Evolutionary conservation across 768 basidiomycete species (phyloP), one percentile per base, ranked within the genome.

Genomic region (Wakefieldia striispora): DNA sequence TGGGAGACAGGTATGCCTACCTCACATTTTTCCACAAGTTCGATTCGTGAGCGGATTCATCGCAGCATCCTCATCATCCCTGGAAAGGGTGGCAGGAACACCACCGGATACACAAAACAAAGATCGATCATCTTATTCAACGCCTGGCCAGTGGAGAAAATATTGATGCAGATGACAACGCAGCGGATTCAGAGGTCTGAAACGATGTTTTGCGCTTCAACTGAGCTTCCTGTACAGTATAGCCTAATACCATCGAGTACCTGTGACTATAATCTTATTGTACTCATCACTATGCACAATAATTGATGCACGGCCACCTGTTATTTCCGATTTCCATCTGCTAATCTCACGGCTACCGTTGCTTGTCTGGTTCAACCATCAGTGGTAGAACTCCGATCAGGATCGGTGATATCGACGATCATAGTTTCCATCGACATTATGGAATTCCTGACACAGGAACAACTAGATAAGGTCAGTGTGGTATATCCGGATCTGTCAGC

Each of bases 81-180:
- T 93, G 91, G 91, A 93, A 93, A 65, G 91, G 91, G 13, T 93
- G 91, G 91, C 91, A 93, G 66, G 91, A 93, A 60, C 91, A 92
- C 63, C 85, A 91, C 64, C 80, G 91, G 37, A 90, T 91, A 59
- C 91, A 92, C 65, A 92, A 91, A 62, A 76, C 81, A 12, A 90
- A 88, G 62, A 91, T 92, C 53, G 91, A 91, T 59, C 83, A 91
- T 68, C 77, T 88, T 35, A 85, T 89, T 37, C 72, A 81, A 51
- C 75, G 77, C 56, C 64, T 92, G 17, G 61, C 62, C 11, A 74
- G 75, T 26, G 88, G 88, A 12, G 82, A 86, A 62, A 73, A 64
- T 36, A 71, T 79, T 31, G 77, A 78, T 33, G 40, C 40, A 4
- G 66, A 68, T 17, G 66, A 68, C 37, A 54, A 47, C 20, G 45